Conservation (phyloP, 805 yeast genomes). For the Metschnikowia picachoensis region DNA sequence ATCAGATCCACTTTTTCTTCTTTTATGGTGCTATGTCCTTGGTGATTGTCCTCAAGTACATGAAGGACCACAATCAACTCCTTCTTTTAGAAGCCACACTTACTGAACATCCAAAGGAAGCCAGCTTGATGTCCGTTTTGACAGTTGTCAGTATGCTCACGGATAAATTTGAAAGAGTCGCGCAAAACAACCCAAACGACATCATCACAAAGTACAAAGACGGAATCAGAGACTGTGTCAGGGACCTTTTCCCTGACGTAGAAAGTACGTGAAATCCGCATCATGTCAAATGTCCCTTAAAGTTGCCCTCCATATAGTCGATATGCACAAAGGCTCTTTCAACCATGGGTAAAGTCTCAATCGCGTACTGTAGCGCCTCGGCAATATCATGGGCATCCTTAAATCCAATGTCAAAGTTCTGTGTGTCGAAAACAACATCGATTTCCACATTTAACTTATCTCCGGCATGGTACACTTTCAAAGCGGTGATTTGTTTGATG, state of each 20-base stretch:
- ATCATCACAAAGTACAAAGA: conserved; percentile 28
- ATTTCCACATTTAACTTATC: conserved; percentile 75
- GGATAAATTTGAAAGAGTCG: conserved; percentile 28
- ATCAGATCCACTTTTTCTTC: conserved; percentile 57
- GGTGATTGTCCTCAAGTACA: conserved; percentile 22
- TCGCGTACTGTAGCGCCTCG: conserved; percentile 75
- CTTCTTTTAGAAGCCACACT: conserved; percentile 2
- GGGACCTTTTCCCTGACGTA: conserved; percentile 8
- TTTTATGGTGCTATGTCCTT: conserved; percentile 40
- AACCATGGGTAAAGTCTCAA: conserved; percentile 72
- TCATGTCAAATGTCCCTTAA: conserved; percentile 37
- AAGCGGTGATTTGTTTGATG: conserved; percentile 58
- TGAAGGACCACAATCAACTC: conserved; percentile 9
- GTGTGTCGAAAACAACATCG: conserved; percentile 52
- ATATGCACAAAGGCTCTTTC: conserved; percentile 81
- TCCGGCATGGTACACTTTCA: conserved; percentile 75
- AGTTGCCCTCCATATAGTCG: conserved; percentile 53
- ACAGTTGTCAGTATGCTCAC: conserved; percentile 21
- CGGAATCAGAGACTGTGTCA: conserved; percentile 17
- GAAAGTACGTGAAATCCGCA: neutral
- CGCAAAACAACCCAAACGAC: conserved; percentile 26
- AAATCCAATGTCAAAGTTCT: conserved; percentile 45
- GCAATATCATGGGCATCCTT: conserved; percentile 78
- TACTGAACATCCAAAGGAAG: neutral
- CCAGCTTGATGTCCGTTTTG: conserved; percentile 5